A percentile compares a stretch with the other conserved stretches of the same genome.
Conservation (phyloP, 2,329 filamentous ascomycete species). For the Penicillium freii region DNA sequence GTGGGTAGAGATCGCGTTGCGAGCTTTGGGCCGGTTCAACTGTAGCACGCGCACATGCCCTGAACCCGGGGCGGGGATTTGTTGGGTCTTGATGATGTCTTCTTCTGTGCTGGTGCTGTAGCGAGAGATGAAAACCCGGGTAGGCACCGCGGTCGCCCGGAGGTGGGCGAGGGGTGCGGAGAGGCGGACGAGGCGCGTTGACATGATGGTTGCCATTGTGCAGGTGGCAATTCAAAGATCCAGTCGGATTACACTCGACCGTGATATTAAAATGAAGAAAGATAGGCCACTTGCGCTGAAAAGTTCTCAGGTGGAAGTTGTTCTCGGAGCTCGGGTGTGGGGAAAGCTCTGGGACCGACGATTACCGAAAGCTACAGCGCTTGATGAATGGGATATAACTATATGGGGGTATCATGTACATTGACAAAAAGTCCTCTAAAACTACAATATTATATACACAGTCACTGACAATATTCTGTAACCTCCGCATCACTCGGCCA, state of each 20-base stretch:
- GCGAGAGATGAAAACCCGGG: conserved; percentile 34
- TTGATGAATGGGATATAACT: neutral
- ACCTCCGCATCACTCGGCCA: conserved; percentile 47
- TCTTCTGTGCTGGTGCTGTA: conserved; percentile 36
- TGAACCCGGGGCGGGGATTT: conserved; percentile 71
- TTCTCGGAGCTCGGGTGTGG: conserved; percentile 20
- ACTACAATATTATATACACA: conserved; percentile 21
- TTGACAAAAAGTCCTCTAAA: conserved; percentile 14
- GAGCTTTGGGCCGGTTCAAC: conserved; percentile 77
- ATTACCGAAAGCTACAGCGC: conserved; percentile 15
- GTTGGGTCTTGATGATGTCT: conserved; percentile 62
- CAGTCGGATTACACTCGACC: neutral
- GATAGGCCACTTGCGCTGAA: neutral
- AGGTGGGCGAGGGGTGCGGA: conserved; percentile 20
- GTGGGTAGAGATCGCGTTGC: conserved; percentile 84
- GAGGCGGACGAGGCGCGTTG: conserved; percentile 33
- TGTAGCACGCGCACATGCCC: conserved; percentile 87
- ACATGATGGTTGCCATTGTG: conserved; percentile 28
- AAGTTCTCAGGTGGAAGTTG: neutral
- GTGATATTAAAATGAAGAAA: neutral
- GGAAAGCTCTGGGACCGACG: conserved; percentile 23
- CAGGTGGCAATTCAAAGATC: conserved; percentile 8
- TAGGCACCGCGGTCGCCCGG: conserved; percentile 18
- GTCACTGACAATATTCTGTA: conserved; percentile 32
- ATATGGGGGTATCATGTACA: conserved; percentile 18